Evolutionary conservation across 345 rosid genomes (phyloP), one percentile per base, ranked within the genome.

Genomic region (Salix caprea): DNA sequence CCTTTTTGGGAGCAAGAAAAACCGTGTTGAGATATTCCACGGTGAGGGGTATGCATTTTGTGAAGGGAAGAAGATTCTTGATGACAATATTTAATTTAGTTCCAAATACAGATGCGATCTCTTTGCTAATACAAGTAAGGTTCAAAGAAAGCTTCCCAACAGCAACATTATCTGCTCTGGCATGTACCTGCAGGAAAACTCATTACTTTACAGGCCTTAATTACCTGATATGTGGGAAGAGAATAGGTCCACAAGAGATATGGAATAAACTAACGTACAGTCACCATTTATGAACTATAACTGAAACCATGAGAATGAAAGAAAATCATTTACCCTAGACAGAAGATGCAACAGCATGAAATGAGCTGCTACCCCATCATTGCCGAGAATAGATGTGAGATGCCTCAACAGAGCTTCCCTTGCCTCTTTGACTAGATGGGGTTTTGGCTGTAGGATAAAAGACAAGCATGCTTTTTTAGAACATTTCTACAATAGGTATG

Each of bases 131-230:
- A 80, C 88, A 77, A 21, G 85, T 89, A 50, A 94, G 90, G 74
- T 92, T 94, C 36, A 91, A 82, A 8, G 98, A 90, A 81, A 94
- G 91, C 85, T 94, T 94, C 84, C 99, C 97, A 2, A 96, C 91
- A n/a, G 97, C 97, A 81, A 88, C 83, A 70, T 84, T 81, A 72
- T 91, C 96, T n/a, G 83, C 87, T 79, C 98, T 88, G 70, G 93
- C 84, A 83, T 91, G 91, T 71, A 95, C 94, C 99, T 95, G 82
- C 65, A 50, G 23, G 64, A 72, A 67, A 69, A 44, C 50, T 61
- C 23, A 15, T 66, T 32, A 56, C 2, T 24, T 72, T 72, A 44
- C 37, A 7, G 14, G 73, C 37, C 16, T 24, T 39, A 46, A 52
- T 7, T 21, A 12, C 8, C 39, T 69, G 46, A 69, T 1, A 70